Conservation (phyloP, 495 filamentous ascomycete genomes). For the Aspergillus sparsus region DNA sequence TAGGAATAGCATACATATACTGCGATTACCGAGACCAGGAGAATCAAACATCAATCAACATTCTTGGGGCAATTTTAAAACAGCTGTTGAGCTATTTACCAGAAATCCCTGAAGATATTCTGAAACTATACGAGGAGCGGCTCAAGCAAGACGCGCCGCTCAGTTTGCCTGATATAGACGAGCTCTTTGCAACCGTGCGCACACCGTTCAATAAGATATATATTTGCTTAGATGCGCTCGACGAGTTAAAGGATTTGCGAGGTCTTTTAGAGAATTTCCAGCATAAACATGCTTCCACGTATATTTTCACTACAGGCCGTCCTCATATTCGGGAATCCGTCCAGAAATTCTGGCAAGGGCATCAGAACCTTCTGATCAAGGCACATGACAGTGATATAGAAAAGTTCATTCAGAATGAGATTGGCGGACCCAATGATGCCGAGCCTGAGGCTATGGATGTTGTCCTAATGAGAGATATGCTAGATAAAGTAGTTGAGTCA, state of each 20-base stretch:
- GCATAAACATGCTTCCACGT: conserved; percentile 8
- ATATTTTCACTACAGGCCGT: conserved; percentile 22
- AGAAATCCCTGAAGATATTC: conserved; percentile 10
- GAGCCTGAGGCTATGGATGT: conserved; percentile 24
- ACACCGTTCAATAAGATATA: conserved; percentile 18
- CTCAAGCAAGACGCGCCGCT: not conserved
- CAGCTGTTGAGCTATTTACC: conserved; percentile 23
- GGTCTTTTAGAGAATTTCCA: conserved; percentile 15
- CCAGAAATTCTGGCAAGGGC: conserved; percentile 16
- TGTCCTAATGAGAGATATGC: conserved; percentile 20
- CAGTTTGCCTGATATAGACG: not conserved
- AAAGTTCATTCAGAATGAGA: conserved; percentile 21
- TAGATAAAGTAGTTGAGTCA: conserved; percentile 16
- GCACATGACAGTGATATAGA: conserved; percentile 23
- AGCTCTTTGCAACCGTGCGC: conserved; percentile 11
- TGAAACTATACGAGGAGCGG: not conserved
- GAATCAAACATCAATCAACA: conserved; percentile 23
- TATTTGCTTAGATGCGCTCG: conserved; percentile 25
- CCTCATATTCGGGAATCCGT: conserved; percentile 18
- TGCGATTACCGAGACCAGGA: conserved; percentile 32
- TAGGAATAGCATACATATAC: conserved; percentile 34
- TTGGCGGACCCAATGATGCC: conserved; percentile 23
- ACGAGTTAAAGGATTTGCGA: no score
- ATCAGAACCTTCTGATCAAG: conserved; percentile 19
- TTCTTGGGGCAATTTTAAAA: conserved; percentile 25